phyloP scores from a whole-genome alignment of 1,139 yeast genomes.

The Chernovozyma sophiae-reginae region DNA sequence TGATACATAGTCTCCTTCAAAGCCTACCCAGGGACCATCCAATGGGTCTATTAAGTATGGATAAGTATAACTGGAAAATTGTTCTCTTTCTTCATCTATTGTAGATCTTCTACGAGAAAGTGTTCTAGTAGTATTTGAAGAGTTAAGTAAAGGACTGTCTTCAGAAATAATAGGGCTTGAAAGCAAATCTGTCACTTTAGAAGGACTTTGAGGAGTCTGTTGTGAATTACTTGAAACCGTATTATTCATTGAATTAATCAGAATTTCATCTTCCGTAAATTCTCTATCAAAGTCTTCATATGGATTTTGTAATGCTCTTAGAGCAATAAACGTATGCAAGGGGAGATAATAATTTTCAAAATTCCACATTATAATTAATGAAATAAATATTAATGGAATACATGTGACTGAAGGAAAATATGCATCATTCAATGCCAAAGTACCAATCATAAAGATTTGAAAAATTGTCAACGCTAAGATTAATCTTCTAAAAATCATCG shows the following conservation, averaged over 20 bases:
- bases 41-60: constrained; percentile 46
- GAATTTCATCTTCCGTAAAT: constrained; percentile 27
- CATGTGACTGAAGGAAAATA: constrained; percentile 47
- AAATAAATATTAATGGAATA: constrained; percentile 49
- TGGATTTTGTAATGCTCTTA: constrained; percentile 54
- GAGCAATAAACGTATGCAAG: constrained; percentile 55
- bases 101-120: constrained; percentile 37
- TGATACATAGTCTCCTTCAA: constrained; percentile 49
- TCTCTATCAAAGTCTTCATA: constrained; percentile 36
- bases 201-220: not conserved
- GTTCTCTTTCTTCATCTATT: constrained; percentile 55
- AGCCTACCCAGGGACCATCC: constrained; percentile 58
- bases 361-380: constrained; percentile 48
- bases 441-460: constrained; percentile 67
- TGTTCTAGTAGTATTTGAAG: not conserved
- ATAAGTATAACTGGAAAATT: constrained; percentile 45
- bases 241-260: not conserved
- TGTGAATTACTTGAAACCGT: not conserved
- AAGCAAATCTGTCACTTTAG: constrained; percentile 4
- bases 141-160: not conserved
- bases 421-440: constrained; percentile 62
- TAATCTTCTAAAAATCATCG: constrained; percentile 68
- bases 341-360: constrained; percentile 61
- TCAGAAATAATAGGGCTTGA: not conserved
- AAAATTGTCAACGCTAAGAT: constrained; percentile 66